Percentiles rank a stretch among this genome's conserved stretches.
Evolutionary conservation across 2,329 filamentous ascomycete species (phyloP).

Genomic region (Apiospora koreana): DNA sequence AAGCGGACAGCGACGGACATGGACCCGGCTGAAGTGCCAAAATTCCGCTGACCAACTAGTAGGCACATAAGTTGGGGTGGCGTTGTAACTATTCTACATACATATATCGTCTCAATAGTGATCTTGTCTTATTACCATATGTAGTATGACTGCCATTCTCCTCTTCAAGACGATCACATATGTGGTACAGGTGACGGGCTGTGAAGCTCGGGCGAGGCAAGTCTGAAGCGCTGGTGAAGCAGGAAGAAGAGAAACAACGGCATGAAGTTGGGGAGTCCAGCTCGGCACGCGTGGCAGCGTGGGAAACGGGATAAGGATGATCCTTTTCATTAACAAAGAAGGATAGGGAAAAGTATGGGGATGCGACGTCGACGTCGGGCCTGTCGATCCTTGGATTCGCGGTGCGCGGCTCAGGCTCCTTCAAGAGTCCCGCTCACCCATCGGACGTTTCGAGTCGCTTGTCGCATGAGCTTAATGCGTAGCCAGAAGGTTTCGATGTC

Average conservation of each 20-base stretch:
- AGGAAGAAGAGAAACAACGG: neutral
- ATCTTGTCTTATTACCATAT: neutral
- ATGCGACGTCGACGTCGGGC: neutral
- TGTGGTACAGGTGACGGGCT: neutral
- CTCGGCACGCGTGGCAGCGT: neutral
- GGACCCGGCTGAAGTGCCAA: neutral
- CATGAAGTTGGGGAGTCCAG: neutral
- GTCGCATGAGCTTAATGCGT: neutral
- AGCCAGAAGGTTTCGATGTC: neutral
- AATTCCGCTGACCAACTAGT: neutral
- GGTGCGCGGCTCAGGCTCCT: neutral
- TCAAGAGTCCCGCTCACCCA: neutral
- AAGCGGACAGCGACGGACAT: neutral
- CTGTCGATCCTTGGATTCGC: neutral
- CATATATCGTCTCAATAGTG: neutral
- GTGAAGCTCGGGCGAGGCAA: neutral
- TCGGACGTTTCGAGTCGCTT: neutral
- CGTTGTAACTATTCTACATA: neutral
- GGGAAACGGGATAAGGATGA: neutral
- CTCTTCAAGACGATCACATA: neutral
- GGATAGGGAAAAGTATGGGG: neutral
- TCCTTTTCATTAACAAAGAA: slow-evolving; percentile 3
- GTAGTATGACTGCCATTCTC: neutral
- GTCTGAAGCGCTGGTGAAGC: slow-evolving; percentile 2
- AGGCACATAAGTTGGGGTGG: neutral